phyloP scores from a whole-genome alignment of 495 filamentous ascomycete species.

The Bryoglossum gracile region DNA sequence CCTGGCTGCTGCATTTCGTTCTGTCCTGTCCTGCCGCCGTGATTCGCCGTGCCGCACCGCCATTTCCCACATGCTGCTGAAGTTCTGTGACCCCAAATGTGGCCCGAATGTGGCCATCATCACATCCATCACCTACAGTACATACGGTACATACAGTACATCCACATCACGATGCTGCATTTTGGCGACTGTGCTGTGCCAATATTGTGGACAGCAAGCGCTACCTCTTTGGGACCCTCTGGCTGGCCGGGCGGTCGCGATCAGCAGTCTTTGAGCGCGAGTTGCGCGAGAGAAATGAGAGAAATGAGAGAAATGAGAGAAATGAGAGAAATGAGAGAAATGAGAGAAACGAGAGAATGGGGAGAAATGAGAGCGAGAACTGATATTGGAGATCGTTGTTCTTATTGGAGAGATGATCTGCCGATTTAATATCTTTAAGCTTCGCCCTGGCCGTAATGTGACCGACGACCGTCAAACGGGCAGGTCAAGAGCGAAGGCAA shows the following conservation, averaged over 20 bases:
- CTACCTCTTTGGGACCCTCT: neutral
- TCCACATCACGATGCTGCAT: neutral
- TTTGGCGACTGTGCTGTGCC: no score
- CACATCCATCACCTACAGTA: no score
- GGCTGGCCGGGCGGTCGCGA: neutral
- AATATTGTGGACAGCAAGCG: slow-evolving; percentile 9
- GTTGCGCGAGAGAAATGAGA: no score
- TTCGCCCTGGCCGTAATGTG: neutral
- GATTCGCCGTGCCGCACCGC: slow-evolving; percentile 10
- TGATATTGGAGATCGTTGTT: no score
- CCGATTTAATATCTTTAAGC: neutral
- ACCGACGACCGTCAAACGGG: neutral
- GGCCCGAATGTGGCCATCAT: no score
- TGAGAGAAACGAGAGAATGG: neutral
- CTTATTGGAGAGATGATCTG: neutral
- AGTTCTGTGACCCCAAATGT: no score
- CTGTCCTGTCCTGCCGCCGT: slow-evolving; percentile 7
- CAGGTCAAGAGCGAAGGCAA: neutral
- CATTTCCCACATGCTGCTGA: no score
- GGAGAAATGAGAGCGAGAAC: no score
- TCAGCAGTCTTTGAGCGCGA: slow-evolving; percentile 3
- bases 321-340: no score
- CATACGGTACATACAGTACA: no score
- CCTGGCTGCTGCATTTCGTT: slow-evolving; percentile 5
- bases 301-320: no score